Percentiles rank a stretch among this genome's conserved stretches.
Conservation (phyloP, 2,329 filamentous ascomycete genomes). For the Ophiocordyceps camponoti-leonardi region DNA sequence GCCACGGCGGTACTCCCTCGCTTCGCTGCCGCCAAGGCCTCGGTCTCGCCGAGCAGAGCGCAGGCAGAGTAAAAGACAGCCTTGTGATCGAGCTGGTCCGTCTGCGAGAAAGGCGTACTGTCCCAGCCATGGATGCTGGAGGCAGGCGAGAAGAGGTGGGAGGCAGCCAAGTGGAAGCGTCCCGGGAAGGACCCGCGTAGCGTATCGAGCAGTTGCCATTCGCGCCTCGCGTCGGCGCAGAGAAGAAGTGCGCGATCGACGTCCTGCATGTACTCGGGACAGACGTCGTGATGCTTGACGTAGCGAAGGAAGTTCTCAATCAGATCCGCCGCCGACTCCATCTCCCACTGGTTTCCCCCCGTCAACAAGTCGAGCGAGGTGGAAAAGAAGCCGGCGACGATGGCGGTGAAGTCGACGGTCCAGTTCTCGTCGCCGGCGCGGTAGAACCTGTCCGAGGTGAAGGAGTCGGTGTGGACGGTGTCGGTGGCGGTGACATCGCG, state of each 20-base stretch:
- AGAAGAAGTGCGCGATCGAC: constrained; percentile 47
- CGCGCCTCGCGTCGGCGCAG: constrained; percentile 47
- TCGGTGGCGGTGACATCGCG: constrained; percentile 47
- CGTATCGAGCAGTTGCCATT: constrained; percentile 43
- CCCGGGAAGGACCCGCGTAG: constrained; percentile 47
- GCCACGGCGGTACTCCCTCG: constrained; percentile 15
- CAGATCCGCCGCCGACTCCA: constrained; percentile 44
- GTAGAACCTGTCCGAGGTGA: constrained; percentile 28
- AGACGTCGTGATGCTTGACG: constrained; percentile 68
- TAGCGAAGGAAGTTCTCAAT: constrained; percentile 83
- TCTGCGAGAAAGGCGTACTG: constrained; percentile 9
- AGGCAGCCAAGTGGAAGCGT: constrained; percentile 62
- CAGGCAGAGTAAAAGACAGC: constrained; percentile 26
- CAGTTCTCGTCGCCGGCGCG: constrained; percentile 39
- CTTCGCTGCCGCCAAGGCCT: constrained; percentile 13
- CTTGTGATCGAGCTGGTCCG: constrained; percentile 24
- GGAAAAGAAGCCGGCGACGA: constrained; percentile 66
- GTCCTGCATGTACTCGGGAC: constrained; percentile 58
- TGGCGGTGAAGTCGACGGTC: constrained; percentile 63
- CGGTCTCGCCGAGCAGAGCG: constrained; percentile 17
- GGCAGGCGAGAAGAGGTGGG: constrained; percentile 40
- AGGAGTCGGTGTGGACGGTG: constrained; percentile 30
- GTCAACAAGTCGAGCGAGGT: constrained; percentile 35
- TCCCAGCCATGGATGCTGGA: constrained; percentile 13
- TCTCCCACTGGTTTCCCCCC: constrained; percentile 32